Base-by-base conservation (phyloP, 208 protist genomes). In the Leishmania arabica region DNA sequence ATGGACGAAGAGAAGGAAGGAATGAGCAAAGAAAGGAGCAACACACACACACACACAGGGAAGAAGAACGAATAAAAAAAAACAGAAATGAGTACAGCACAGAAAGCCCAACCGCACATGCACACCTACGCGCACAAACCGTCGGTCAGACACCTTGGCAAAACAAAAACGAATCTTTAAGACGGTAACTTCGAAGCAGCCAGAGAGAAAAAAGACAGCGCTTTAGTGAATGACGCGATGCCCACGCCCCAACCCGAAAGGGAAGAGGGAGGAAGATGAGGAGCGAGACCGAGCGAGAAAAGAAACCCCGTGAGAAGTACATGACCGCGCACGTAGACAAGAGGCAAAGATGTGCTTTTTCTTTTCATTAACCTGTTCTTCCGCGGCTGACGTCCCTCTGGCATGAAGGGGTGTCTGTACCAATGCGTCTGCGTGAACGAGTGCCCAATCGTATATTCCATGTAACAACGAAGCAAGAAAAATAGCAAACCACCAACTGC, bases 131-230 rank as follows among this genome's bases (percentile, higher is more conserved):
- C 19, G 0, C 24, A 54, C 51, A 54, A 17, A 0, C 17, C 34
- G 3, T 9, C 27, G 0, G 42, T 73, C 42, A 49, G 68, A 17
- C 34, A 73, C 8, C 0, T 69, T 24, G 31, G 27, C 5, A 0
- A 71, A 49, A 13, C 45, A 68, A 6, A 49, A n/a, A 70, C 58
- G 27, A 40, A 71, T 2, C 60, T 65, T 34, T 34, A 34, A 42
- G 47, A 77, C 15, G 27, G 31, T 5, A 34, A 51, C n/a, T 37
- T 66, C 24, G 34, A 70, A 54, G 7, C 60, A 62, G 45, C 37
- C 17, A 7, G 45, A 17, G 21, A 73, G 49, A 80, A 75, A 34
- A 9, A 19, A 40, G 68, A 71, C 70, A 58, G 82, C 31, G 60
- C 5, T 66, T 68, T 31, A 73, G 71, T 51, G 19, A 45, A 15